Base-by-base conservation (phyloP, 2,329 filamentous ascomycete genomes). In the Talaromyces piceae region DNA sequence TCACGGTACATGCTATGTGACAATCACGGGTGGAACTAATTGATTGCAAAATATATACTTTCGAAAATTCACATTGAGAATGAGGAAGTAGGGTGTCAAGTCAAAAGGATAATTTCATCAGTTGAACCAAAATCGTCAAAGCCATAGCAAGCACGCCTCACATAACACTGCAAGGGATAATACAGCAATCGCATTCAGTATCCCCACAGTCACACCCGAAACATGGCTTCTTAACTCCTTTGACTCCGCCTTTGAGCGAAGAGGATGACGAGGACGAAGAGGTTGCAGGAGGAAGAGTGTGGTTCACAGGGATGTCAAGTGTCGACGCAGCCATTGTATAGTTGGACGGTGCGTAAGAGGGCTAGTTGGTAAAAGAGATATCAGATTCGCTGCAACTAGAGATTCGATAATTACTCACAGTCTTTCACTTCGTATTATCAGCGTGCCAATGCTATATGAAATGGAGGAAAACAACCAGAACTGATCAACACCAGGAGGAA, bases 201-300 rank as follows among this genome's bases (percentile, higher is more conserved):
- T 67, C 68, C 5, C 68, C 67, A 26, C 68, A 71, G 41, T 69
- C 68, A 47, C 68, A 71, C 3, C 68, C 67, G 49, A 71, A 71
- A 45, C 68, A 71, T 7, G 68, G 68, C 53, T 70, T 71, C 7
- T 66, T 64, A 3, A 66, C 63, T 2, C 61, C 54, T 54, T 71
- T 68, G 56, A 71, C 67, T 13, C 68, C 67, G 48, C 67, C 68
- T 43, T 59, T 64, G 47, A 71, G 60, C 0, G 66, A 66, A 16
- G 66, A 56, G 12, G 49, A 37, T 5, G 49, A 50, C 20, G 57
- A 59, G 12, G 63, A 63, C 18, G 67, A 61, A 25, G 59, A 65
- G 49, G 61, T 57, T 11, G 61, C 63, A n/a, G 65, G 65, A 3
- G 67, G 67, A 18, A 70, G 63, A 26, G 58, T 65, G 41, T 52